Evolutionary conservation across 208 protist species (phyloP), one percentile per base, ranked within the genome.

Genomic region (Strigomonas galati): DNA sequence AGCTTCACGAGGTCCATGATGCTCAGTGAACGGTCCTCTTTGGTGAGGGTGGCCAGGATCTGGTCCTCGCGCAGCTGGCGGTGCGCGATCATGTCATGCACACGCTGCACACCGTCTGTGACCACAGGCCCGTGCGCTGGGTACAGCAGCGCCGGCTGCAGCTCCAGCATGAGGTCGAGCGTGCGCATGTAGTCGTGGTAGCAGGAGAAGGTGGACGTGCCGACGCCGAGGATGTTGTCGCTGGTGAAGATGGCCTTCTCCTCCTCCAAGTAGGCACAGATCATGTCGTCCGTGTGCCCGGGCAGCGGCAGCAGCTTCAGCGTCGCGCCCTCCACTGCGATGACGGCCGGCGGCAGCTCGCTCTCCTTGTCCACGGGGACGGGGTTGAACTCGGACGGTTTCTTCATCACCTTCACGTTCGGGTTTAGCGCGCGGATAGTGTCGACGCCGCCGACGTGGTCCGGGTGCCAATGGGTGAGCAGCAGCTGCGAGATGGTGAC

Each of bases 221-320:
- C 85, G 19, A 53, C 57, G 35, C 82, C 85, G 10, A 91, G 75
- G 19, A 91, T 71, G 21, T 65, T 80, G 71, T 91, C 85, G n/a
- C 79, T 69, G 0, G 82, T 87, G 53, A 91, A 89, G 55, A 91
- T 17, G 2, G 82, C 82, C 10, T 48, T 2, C 55, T 89, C 81
- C 57, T 89, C 80, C 60, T 78, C 67, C 24, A 89, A 69, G 30
- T 67, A 80, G 14, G 72, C 57, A 53, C 77, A 85, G 31, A 88
- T 21, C 70, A 86, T 73, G 62, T 91, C 85, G 48, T 88, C 82
- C 0, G 85, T 91, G 71, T 91, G 85, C 7, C 85, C 85, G 28
- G 85, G 85, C 3, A 76, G 84, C 54, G 67, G 65, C 27, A 91
- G 23, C 46, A 82, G 37, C 51, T 71, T 37, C 44, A 91, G 63